Evolutionary conservation across 2,329 filamentous ascomycete genomes (phyloP).

Genomic region (Thelonectria blattea): DNA sequence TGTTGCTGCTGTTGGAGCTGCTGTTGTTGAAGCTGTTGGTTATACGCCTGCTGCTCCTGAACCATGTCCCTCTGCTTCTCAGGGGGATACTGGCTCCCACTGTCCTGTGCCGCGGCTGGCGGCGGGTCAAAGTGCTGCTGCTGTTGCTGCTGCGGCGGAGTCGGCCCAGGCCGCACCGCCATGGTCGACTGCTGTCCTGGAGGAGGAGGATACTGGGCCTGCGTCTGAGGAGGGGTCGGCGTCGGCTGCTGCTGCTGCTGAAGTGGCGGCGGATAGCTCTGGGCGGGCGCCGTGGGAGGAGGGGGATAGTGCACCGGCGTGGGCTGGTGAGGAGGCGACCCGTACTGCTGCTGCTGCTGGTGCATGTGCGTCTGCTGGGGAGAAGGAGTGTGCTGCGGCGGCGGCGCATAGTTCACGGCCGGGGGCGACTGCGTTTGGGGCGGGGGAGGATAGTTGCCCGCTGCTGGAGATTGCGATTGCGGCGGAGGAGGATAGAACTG

Average conservation of each 20-base stretch:
- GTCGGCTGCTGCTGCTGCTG: slow-evolving; percentile 36
- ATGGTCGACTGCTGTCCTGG: slow-evolving; percentile 14
- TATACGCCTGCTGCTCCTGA: slow-evolving; percentile 31
- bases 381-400: slow-evolving; percentile 38
- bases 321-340: slow-evolving; percentile 28
- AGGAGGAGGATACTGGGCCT: slow-evolving; percentile 32
- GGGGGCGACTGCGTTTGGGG: slow-evolving; percentile 32
- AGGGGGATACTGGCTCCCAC: slow-evolving; percentile 33
- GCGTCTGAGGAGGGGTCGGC: slow-evolving; percentile 34
- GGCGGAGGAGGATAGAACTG: slow-evolving; percentile 55
- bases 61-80: slow-evolving; percentile 39
- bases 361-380: slow-evolving; percentile 27
- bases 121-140: slow-evolving; percentile 39
- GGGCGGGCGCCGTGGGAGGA: slow-evolving; percentile 28
- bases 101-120: slow-evolving; percentile 34
- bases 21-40: slow-evolving; percentile 29
- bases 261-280: slow-evolving; percentile 20
- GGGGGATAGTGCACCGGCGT: slow-evolving; percentile 32
- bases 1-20: slow-evolving; percentile 26
- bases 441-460: slow-evolving; percentile 40
- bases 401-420: slow-evolving; percentile 28
- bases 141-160: slow-evolving; percentile 28
- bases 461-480: slow-evolving; percentile 40
- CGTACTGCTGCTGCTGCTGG: slow-evolving; percentile 16
- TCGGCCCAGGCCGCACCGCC: slow-evolving; percentile 6